Evolutionary conservation across 31 red algal species (phyloP), one percentile per base, ranked within the genome.

Genomic region (Odonthalia washingtoniensis): DNA sequence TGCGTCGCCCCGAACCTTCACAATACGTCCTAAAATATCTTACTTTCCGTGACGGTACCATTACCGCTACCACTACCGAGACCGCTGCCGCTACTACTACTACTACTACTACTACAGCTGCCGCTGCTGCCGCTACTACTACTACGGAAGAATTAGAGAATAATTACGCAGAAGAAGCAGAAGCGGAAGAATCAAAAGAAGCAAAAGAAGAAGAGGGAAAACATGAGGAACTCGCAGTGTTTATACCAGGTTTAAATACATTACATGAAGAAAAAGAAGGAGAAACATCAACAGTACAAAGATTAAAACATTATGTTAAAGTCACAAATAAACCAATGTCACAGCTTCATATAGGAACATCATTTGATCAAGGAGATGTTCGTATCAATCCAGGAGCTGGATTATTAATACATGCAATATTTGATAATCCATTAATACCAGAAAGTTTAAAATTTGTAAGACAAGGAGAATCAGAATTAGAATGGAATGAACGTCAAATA

Each of bases 221-320:
- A 9, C 43, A 36, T 0, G 37, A 44, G 36, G 70, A 75, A 18
- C 37, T 82, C n/a, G 75, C 42, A 32, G 41, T 92, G 24, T 92
- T 87, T 46, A 57, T 72, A 40, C 90, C 90, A 1, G 90, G 90
- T 18, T 57, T 92, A 39, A 92, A 92, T 74, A 92, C 90, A 16
- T 6, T 86, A 0, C 90, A 92, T 42, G 39, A 92, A 75, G 46
- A 57, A 32, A 36, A 41, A 1, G 40, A 38, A 26, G 75, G 90
- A 18, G 72, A 92, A 44, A 72, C 74, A 35, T 72, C 83, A 9
- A 74, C 90, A 3, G 65, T 78, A 4, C 32, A 81, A 41, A 81
- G 90, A 1, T 42, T 86, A 26, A 43, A 16, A 1, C 82, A 92
- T 67, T 92, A 92, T 34, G 57, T 81, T 12, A 41, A 62, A 35